Evolutionary conservation across 306 rosid species (phyloP).

Genomic region (Heteromeles arbutifolia): DNA sequence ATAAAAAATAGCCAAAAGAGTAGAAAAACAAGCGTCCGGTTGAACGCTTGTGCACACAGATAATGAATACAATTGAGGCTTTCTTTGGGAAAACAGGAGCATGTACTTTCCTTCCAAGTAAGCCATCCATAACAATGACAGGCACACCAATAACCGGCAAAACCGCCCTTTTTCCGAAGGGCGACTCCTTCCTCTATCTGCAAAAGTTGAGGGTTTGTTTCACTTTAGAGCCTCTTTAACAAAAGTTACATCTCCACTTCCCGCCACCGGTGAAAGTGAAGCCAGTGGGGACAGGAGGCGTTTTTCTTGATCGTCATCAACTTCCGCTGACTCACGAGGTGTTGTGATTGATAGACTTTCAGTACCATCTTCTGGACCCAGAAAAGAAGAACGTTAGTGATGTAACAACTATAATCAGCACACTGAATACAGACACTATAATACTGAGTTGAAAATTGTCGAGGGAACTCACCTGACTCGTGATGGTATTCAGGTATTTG

Average conservation of each 20-base stretch:
- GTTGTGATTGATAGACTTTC: slow-evolving; percentile 49
- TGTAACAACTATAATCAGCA: background rate
- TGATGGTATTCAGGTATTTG: slow-evolving; percentile 74
- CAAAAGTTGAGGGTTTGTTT: background rate
- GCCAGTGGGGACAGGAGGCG: slow-evolving; percentile 46
- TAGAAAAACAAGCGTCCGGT: background rate
- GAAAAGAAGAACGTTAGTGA: slow-evolving; percentile 13
- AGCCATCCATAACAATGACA: background rate
- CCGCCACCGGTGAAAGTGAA: slow-evolving; percentile 22
- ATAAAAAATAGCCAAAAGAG: background rate
- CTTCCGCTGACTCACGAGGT: slow-evolving; percentile 37
- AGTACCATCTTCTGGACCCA: slow-evolving; percentile 44
- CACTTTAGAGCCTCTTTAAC: slow-evolving; percentile 47
- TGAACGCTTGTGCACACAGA: background rate
- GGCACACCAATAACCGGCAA: background rate
- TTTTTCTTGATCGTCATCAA: slow-evolving; percentile 59
- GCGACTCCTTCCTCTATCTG: background rate
- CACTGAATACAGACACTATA: background rate
- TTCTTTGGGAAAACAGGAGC: background rate
- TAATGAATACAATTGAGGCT: slow-evolving; percentile 1
- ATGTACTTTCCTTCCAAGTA: background rate
- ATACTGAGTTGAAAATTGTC: background rate
- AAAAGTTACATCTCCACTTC: slow-evolving; percentile 44
- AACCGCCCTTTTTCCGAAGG: background rate
- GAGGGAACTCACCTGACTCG: slow-evolving; percentile 48